Base-by-base conservation (phyloP, 176 grass and related monocot species). In the Oryza glaberrima region DNA sequence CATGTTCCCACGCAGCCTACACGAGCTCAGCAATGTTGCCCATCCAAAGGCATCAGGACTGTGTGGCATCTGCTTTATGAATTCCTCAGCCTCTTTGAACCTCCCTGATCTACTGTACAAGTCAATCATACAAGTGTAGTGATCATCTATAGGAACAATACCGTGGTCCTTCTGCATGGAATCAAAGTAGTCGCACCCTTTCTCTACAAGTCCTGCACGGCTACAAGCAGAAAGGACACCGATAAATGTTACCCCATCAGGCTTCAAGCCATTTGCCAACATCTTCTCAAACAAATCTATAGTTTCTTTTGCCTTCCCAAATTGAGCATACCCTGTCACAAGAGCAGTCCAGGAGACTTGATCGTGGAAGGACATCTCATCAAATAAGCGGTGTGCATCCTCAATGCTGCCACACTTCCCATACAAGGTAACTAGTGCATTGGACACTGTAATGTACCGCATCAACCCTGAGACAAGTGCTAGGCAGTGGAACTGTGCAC, bases 111-210 rank as follows among this genome's bases (percentile, higher is more conserved):
- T 89, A 65, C 87, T 94, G 44, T 91, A 94, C 47, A 94, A 81
- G 67, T 94, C 92, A 79, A 94, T 89, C 89, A 94, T 94, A 85
- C 92, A 94, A 17, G 84, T 94, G 69, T 89, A 91, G 26, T 91
- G 92, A 79, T 91, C 89, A 1, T 86, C 81, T 43, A 86, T 68
- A 19, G 92, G 89, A 20, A 77, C 73, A 79, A 94, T 85, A 15
- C 84, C 81, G 35, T 94, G 87, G 26, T 94, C 45, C 38, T 89
- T 40, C 64, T 79, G 84, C 92, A 91, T 94, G 69, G 77, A 91
- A 17, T 83, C 60, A 19, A 91, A 94, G 70, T 94, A 91, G 64
- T 28, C 72, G n/a, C 49, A 3, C 11, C 89, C 92, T 91, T 91
- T 89, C 87, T 94, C 87, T 41, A 94, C 89, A 63, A 91, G 71